phyloP scores from a whole-genome alignment of 2,329 filamentous ascomycete species.

The Juglanconis sp. region DNA sequence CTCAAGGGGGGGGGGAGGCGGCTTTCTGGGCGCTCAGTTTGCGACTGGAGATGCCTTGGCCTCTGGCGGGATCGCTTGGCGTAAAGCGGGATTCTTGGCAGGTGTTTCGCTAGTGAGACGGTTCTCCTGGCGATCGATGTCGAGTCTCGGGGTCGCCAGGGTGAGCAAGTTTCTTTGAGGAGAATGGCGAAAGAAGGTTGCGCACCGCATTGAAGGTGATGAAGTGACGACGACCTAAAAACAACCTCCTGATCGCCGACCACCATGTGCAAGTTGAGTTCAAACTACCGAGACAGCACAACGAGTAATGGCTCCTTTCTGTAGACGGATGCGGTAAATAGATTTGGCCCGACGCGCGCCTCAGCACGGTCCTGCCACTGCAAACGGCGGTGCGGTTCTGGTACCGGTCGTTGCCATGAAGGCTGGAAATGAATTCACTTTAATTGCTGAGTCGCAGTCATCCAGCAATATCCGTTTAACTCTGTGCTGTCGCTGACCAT shows the following conservation, averaged over 20 bases:
- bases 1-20: not conserved
- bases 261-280: not conserved
- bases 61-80: not conserved
- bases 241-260: not conserved
- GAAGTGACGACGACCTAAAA: not conserved
- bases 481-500: too few species aligned
- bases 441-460: not conserved
- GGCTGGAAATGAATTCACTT: not conserved
- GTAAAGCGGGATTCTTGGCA: not conserved
- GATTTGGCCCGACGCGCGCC: not conserved
- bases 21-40: not conserved
- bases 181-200: too few species aligned
- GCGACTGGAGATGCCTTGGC: not conserved
- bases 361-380: not conserved
- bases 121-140: not conserved
- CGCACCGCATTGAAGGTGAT: not conserved
- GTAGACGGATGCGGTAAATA: not conserved
- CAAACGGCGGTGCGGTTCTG: not conserved
- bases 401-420: not conserved
- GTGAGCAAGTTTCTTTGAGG: not conserved
- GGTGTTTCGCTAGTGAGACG: not conserved
- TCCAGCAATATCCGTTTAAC: too few species aligned
- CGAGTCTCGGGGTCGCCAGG: not conserved
- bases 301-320: not conserved
- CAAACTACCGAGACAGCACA: not conserved